phyloP scores from a whole-genome alignment of 805 yeast species.

The Metschnikowia amazonensis region DNA sequence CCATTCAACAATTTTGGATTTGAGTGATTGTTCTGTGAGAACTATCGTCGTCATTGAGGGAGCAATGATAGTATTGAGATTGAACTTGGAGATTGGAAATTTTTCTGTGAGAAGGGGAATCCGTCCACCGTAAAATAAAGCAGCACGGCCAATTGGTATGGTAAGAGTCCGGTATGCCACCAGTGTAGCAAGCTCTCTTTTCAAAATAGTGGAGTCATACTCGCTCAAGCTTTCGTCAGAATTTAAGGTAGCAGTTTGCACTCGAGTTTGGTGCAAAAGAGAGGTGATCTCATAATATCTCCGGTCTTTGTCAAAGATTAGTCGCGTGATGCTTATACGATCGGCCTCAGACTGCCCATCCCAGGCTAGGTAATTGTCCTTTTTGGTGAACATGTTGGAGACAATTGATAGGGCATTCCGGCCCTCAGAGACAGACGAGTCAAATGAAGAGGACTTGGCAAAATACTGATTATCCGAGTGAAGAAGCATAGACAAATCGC shows the following conservation, averaged over 20 bases:
- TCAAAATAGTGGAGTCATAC: conserved; percentile 50
- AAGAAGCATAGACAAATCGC: conserved; percentile 48
- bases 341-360: conserved; percentile 71
- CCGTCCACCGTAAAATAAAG: conserved; percentile 62
- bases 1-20: conserved; percentile 60
- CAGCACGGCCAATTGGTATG: conserved; percentile 74
- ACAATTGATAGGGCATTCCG: conserved; percentile 41
- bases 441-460: neutral
- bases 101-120: conserved; percentile 81
- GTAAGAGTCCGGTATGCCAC: conserved; percentile 72
- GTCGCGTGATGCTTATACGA: conserved; percentile 58
- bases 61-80: conserved; percentile 58
- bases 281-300: conserved; percentile 74
- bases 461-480: neutral
- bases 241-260: conserved; percentile 49
- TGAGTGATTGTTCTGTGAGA: conserved; percentile 49
- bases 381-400: conserved; percentile 34
- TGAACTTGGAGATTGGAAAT: conserved; percentile 72
- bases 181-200: conserved; percentile 55
- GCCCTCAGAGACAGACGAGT: conserved; percentile 5
- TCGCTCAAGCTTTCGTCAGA: conserved; percentile 45
- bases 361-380: conserved; percentile 55
- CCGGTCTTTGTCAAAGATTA: conserved; percentile 74
- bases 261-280: conserved; percentile 64
- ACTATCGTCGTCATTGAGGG: conserved; percentile 66